These are phyloP conservation scores for Galeopsis tetrahit DNA, from an alignment of 257 asterid species.

Conservation along the genomic window DNA sequence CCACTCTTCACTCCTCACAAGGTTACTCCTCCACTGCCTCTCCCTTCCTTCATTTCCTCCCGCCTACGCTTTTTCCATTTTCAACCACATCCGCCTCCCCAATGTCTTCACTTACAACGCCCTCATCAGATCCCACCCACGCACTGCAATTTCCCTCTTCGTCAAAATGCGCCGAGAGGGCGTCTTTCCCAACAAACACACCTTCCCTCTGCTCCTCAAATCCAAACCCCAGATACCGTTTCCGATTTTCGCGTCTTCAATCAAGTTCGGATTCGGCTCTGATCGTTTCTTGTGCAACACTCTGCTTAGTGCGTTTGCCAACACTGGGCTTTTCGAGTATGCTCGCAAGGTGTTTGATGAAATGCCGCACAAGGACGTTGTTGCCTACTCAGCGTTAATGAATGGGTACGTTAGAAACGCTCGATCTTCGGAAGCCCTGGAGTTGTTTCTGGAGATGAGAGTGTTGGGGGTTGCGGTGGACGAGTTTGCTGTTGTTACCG, in stretches of 20 bases:
- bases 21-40: slow-evolving; percentile 38
- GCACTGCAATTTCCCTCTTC: slow-evolving; percentile 36
- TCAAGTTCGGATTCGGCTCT: slow-evolving; percentile 50
- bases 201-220: slow-evolving; percentile 64
- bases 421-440: slow-evolving; percentile 41
- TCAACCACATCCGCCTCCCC: slow-evolving; percentile 32
- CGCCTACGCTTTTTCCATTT: slow-evolving; percentile 38
- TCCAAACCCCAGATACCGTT: slow-evolving; percentile 41
- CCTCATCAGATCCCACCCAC: slow-evolving; percentile 46
- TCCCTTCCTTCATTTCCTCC: slow-evolving; percentile 36
- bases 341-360: slow-evolving; percentile 58
- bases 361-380: slow-evolving; percentile 44
- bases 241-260: slow-evolving; percentile 43
- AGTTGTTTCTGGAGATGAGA: slow-evolving; percentile 55
- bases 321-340: slow-evolving; percentile 30
- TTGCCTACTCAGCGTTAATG: slow-evolving; percentile 58
- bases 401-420: slow-evolving; percentile 44
- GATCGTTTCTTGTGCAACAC: slow-evolving; percentile 56
- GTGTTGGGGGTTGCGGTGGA: slow-evolving; percentile 40
- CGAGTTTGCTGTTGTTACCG: slow-evolving; percentile 55
- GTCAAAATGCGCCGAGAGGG: slow-evolving; percentile 44
- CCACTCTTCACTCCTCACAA: slow-evolving; percentile 32
- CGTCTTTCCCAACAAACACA: slow-evolving; percentile 55
- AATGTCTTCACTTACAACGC: slow-evolving; percentile 50
- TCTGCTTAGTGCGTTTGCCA: slow-evolving; percentile 36